phyloP scores from a whole-genome alignment of 495 filamentous ascomycete species.

The Neurospora africana region DNA sequence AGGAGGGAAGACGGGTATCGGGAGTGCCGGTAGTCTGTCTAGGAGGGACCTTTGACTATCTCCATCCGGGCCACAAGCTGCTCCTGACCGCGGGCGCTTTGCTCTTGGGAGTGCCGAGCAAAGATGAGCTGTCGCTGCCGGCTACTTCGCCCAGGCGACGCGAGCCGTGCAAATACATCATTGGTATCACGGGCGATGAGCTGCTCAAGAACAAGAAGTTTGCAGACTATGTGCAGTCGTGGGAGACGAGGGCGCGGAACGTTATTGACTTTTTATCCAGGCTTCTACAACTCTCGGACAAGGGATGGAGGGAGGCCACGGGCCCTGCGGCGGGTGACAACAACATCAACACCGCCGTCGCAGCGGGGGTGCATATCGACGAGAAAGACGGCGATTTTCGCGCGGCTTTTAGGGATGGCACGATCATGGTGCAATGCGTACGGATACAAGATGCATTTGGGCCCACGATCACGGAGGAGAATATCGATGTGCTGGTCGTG shows the following conservation, averaged over 20 bases:
- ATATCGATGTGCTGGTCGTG: slow-evolving; percentile 71
- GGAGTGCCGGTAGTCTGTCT: slow-evolving; percentile 48
- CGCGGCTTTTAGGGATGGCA: slow-evolving; percentile 31
- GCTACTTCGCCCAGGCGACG: neutral
- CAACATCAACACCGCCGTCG: neutral
- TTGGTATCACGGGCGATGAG: slow-evolving; percentile 82
- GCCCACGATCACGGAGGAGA: slow-evolving; percentile 76
- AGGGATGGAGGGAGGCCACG: slow-evolving; percentile 25
- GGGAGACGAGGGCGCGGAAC: slow-evolving; percentile 57
- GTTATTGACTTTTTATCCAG: slow-evolving; percentile 62
- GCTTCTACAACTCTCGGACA: slow-evolving; percentile 46
- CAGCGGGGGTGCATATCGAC: slow-evolving; percentile 2
- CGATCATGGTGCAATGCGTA: slow-evolving; percentile 55
- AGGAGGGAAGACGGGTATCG: neutral
- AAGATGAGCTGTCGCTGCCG: slow-evolving; percentile 9
- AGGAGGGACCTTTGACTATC: slow-evolving; percentile 92
- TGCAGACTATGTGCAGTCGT: slow-evolving; percentile 65
- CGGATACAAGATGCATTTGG: slow-evolving; percentile 84
- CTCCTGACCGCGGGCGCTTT: slow-evolving; percentile 78
- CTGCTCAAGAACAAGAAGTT: slow-evolving; percentile 83
- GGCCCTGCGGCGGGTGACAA: neutral
- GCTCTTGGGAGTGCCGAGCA: slow-evolving; percentile 45
- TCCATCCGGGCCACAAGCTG: slow-evolving; percentile 93
- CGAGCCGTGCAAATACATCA: slow-evolving; percentile 46
- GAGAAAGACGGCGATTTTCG: slow-evolving; percentile 28